Percentiles rank a stretch among this genome's conserved stretches.
Conservation (phyloP, 1,139 yeast genomes). For the Lodderomyces parapsilosis region DNA sequence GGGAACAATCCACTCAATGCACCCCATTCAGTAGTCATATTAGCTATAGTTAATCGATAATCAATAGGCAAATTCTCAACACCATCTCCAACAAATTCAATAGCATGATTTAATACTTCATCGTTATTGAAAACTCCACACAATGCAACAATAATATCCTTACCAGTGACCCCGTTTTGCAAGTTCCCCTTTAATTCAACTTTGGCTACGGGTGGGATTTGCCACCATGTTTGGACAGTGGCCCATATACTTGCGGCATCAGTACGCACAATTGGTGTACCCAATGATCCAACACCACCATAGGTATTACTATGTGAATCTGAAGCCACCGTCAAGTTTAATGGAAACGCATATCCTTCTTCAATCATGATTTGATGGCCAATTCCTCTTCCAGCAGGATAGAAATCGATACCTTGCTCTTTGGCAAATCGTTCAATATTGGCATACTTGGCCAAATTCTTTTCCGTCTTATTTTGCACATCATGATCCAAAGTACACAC, state of each 20-base stretch:
- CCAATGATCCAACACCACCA: constrained; percentile 94
- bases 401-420: constrained; percentile 92
- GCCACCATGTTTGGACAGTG: constrained; percentile 99
- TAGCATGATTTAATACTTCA: constrained; percentile 95
- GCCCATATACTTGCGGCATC: constrained; percentile 99
- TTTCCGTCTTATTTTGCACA: constrained; percentile 88
- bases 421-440: constrained; percentile 88
- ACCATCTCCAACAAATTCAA: constrained; percentile 92
- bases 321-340: constrained; percentile 90
- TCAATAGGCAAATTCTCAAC: constrained; percentile 74
- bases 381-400: constrained; percentile 98
- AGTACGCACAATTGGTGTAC: constrained; percentile 97
- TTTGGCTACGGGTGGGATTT: constrained; percentile 97
- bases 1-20: constrained; percentile 97
- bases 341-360: constrained; percentile 97
- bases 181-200: constrained; percentile 82
- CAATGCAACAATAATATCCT: constrained; percentile 92
- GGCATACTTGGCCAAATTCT: constrained; percentile 79
- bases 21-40: constrained; percentile 99
- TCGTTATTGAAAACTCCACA: constrained; percentile 96
- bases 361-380: constrained; percentile 99
- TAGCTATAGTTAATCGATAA: constrained; percentile 92
- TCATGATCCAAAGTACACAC: constrained; percentile 97
- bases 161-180: constrained; percentile 89
- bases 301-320: constrained; percentile 97